Evolutionary conservation across 352 stramenopile genomes (phyloP).

Genomic region (Phytophthora brassicae): DNA sequence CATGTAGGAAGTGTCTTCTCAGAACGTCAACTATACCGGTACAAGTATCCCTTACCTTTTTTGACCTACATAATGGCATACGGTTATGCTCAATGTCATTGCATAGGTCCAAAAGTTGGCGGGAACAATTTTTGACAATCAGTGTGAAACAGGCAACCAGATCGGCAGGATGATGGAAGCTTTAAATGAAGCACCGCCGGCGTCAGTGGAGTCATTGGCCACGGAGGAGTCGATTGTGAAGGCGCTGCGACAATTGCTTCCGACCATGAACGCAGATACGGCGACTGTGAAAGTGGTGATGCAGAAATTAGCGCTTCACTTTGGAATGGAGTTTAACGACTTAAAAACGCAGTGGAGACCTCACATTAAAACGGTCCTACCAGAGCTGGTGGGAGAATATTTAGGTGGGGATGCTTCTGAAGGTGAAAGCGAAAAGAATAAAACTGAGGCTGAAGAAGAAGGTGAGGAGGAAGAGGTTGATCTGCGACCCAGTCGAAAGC

Average conservation of each 20-base stretch:
- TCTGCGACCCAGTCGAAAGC: constrained; percentile 30
- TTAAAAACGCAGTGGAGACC: constrained; percentile 53
- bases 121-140: constrained; percentile 23
- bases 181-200: constrained; percentile 18
- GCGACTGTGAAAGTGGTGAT: constrained; percentile 55
- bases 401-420: constrained; percentile 9
- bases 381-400: constrained; percentile 49
- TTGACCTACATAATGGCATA: not conserved
- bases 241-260: constrained; percentile 56
- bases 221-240: constrained; percentile 32
- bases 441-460: constrained; percentile 9
- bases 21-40: too few relatives aligned
- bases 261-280: constrained; percentile 50
- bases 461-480: constrained; percentile 34
- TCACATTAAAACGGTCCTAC: constrained; percentile 48
- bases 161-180: constrained; percentile 29
- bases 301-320: constrained; percentile 48
- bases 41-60: too few relatives aligned
- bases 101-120: constrained; percentile 15
- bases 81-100: too few relatives aligned
- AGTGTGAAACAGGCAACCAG: constrained; percentile 2
- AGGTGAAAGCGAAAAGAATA: constrained; percentile 18
- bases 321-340: constrained; percentile 44
- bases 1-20: too few relatives aligned
- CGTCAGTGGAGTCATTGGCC: constrained; percentile 16